Conservation (phyloP, 164 flowering plant genomes). For the Vitis amurensis region DNA sequence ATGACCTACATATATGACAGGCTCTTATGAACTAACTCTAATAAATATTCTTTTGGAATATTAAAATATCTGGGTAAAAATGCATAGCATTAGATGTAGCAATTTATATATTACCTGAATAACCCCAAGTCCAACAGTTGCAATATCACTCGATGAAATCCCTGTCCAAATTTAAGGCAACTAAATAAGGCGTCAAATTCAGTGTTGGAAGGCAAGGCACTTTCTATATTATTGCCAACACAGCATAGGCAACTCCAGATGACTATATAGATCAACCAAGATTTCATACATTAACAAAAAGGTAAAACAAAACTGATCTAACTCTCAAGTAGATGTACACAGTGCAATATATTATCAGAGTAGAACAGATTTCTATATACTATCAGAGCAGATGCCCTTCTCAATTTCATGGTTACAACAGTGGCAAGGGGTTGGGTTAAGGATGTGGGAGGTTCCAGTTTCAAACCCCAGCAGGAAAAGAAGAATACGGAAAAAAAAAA, state of each 20-base stretch:
- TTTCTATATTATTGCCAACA: not conserved
- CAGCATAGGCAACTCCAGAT: not conserved
- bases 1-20: constrained; percentile 23
- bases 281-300: no score
- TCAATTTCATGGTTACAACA: no score
- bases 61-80: not conserved
- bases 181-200: not conserved
- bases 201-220: not conserved
- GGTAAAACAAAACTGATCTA: no score
- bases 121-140: constrained; percentile 40
- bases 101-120: constrained; percentile 30
- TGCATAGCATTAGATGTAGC: not conserved
- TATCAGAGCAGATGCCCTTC: no score
- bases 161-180: constrained; percentile 23
- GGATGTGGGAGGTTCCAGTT: no score
- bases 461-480: no score
- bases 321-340: no score
- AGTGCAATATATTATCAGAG: no score
- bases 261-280: no score
- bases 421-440: no score
- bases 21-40: not conserved
- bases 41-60: constrained; percentile 1
- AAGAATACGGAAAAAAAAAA: no score
- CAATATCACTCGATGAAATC: constrained; percentile 33
- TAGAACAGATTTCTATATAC: no score